Base-by-base conservation (phyloP, 2,329 filamentous ascomycete species). In the Huntiella abstrusa region DNA sequence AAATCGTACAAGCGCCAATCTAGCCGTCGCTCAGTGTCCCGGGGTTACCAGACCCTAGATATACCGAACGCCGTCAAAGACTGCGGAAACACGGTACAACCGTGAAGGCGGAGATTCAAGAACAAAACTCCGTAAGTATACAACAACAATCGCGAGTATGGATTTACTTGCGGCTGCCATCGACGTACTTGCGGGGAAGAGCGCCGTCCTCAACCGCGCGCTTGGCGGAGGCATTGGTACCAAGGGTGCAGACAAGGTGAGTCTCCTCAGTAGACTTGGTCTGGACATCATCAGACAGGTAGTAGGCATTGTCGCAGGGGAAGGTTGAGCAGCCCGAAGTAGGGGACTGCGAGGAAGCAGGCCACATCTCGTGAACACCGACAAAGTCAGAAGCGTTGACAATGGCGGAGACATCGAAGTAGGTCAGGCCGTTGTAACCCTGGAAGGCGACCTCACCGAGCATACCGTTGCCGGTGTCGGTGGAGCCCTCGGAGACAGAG, bases 341-440 rank as follows among this genome's bases (percentile, higher is more conserved):
- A 49, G 54, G 65, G 5, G 51, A 52, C 52, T 61, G 54, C 48
- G 51, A 45, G 44, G 45, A 54, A 47, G 56, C 57, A 22, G 71
- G 70, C 60, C 60, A 73, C 57, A 75, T 64, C 60, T 67, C 59
- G 64, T 74, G 71, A 54, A 75, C 64, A 53, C 69, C 69, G 52
- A 66, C 48, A 52, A 59, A 54, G 58, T 74, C 71, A 35, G 55
- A 55, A 43, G 68, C 59, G 58, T 69, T 60, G 54, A 73, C 68
- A 52, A 75, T 75, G 56, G 70, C 70, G 8, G 70, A 73, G 51
- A 75, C 69, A 52, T 75, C 71, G 49, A 71, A 75, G 65, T 66
- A 75, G 48, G 66, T 72, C 49, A 62, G 51, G 52, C 61, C 69
- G 45, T 57, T 54, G 59, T 59, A 71, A 55, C 65, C 68, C 45